Evolutionary conservation across 208 protist genomes (phyloP).

Genomic region (Crithidia brevicula): DNA sequence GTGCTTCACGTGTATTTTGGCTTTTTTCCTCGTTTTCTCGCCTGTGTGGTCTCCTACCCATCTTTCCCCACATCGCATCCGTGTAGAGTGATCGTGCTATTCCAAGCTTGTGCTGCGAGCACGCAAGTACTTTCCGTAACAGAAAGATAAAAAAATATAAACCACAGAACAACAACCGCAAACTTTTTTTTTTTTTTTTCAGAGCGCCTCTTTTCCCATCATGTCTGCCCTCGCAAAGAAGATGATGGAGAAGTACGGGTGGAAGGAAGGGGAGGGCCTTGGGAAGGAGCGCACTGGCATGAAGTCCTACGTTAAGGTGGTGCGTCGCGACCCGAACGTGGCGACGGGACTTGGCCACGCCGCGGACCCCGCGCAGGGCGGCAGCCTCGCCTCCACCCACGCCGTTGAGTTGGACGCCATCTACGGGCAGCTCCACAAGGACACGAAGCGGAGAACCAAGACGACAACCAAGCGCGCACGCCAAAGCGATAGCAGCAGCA

Average conservation of each 20-base stretch:
- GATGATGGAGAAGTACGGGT: slow-evolving; percentile 86
- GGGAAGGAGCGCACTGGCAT: slow-evolving; percentile 72
- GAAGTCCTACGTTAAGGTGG: slow-evolving; percentile 80
- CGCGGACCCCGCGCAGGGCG: slow-evolving; percentile 49
- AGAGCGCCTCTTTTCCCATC: neutral
- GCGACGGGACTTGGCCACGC: slow-evolving; percentile 79
- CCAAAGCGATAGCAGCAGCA: slow-evolving; percentile 12
- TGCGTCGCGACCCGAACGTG: slow-evolving; percentile 68
- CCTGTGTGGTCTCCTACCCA: neutral
- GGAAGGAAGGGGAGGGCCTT: slow-evolving; percentile 85
- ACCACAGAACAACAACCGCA: neutral
- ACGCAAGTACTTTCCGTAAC: no score
- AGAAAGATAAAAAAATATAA: no score
- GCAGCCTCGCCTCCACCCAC: slow-evolving; percentile 50
- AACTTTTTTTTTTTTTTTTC: slow-evolving; percentile 1
- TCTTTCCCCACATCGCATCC: no score
- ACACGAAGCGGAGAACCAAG: slow-evolving; percentile 15
- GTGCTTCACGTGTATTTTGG: slow-evolving; percentile 13
- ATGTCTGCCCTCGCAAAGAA: slow-evolving; percentile 81
- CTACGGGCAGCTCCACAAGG: slow-evolving; percentile 48
- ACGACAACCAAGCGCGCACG: slow-evolving; percentile 3
- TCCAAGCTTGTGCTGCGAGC: no score
- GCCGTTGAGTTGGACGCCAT: slow-evolving; percentile 74
- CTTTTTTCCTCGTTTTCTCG: slow-evolving; percentile 13
- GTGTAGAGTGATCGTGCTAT: no score